phyloP scores from a whole-genome alignment of 352 stramenopile species.

The Globisporangium cystogenes region DNA sequence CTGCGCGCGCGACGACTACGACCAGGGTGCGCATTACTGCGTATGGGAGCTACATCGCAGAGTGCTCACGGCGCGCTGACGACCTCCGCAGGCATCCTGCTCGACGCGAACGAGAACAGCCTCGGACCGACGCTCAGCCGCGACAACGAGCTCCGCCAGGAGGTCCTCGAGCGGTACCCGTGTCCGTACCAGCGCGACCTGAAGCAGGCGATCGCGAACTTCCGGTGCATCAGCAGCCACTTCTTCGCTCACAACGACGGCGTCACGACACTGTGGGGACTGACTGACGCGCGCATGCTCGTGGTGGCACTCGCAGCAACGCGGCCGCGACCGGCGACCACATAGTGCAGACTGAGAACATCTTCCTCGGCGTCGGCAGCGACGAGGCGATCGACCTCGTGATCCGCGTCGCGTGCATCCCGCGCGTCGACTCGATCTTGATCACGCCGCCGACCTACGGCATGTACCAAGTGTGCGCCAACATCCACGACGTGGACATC shows the following conservation, averaged over 20 bases:
- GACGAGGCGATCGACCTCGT: conserved; percentile 98
- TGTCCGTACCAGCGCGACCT: conserved; percentile 93
- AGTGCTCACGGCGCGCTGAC: too few species aligned
- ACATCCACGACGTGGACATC: conserved; percentile 97
- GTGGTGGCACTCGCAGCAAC: conserved; percentile 35
- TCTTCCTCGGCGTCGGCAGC: conserved; percentile 97
- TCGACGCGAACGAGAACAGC: conserved; percentile 99
- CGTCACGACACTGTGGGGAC: not conserved
- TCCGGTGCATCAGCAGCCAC: conserved; percentile 27
- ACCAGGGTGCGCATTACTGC: conserved; percentile 37
- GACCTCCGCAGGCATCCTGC: conserved; percentile 79
- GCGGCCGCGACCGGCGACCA: conserved; percentile 24
- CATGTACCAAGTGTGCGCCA: conserved; percentile 99
- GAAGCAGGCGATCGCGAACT: conserved; percentile 89
- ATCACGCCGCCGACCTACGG: conserved; percentile 97
- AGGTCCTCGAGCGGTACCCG: conserved; percentile 93
- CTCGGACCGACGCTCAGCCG: conserved; percentile 86
- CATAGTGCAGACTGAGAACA: conserved; percentile 86
- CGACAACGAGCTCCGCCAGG: conserved; percentile 58
- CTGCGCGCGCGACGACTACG: conserved; percentile 96
- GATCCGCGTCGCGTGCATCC: conserved; percentile 95
- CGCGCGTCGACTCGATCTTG: conserved; percentile 91
- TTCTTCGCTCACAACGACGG: not conserved
- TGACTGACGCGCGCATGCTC: not conserved
- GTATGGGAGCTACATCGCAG: too few species aligned